Base-by-base conservation (phyloP, 2,329 filamentous ascomycete genomes). In the Xylariaceae sp. region DNA sequence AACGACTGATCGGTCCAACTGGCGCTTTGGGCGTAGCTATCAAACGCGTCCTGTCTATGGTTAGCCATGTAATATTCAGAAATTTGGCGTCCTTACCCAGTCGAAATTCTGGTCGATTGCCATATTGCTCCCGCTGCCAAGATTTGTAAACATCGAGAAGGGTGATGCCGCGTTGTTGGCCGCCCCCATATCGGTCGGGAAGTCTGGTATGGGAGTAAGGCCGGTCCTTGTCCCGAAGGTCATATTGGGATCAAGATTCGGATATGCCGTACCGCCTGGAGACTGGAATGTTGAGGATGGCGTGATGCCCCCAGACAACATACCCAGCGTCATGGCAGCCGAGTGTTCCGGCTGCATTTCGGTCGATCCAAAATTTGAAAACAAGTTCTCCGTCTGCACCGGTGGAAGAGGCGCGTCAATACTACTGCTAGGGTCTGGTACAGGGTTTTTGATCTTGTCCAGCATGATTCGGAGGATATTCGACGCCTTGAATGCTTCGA, bases 401-500 rank as follows among this genome's bases (percentile, higher is more conserved):
- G 55, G 31, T 5, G 49, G 33, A 9, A 36, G 33, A 12, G 33
- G 42, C 18, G 44, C 42, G 36, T 53, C 54, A 18, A 55, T 50
- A 30, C 48, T 49, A 27, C 22, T n/a, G 6, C 22, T 31, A n/a
- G 58, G 52, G 10, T 53, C 33, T 10, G 56, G 51, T 18, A 66
- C 67, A 10, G 78, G 74, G 48, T 71, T 72, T 60, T 79, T 85
- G 47, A 96, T 76, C 67, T 94, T 94, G 31, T 83, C 78, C 40
- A 97, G 71, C 81, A 97, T 90, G 45, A 96, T 83, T 18, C 83
- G 84, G n/a, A 97, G 74, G 19, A 92, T 79, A 39, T 82, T 83
- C 38, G 83, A 83, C 1, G 90, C 92, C 71, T 97, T 97, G 72
- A 85, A 91, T 0, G 91, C 90, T 58, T 97, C 92, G 71, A 96